Evolutionary conservation across 1,284 basidiomycete genomes (phyloP).

Genomic region (Ustanciosporium gigantosporum): DNA sequence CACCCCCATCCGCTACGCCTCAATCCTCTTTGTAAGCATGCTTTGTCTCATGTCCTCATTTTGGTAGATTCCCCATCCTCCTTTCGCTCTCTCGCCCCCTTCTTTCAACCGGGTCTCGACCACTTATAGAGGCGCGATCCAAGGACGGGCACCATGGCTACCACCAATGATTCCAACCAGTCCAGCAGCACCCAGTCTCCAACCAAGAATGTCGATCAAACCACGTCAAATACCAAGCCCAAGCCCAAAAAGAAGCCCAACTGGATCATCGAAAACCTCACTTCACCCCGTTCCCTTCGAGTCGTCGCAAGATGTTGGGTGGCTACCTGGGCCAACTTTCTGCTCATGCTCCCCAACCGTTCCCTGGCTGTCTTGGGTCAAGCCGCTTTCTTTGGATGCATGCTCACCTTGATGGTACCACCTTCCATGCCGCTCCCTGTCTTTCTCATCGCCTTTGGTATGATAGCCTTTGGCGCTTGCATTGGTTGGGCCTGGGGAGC

Average conservation of each 20-base stretch:
- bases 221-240: too few relatives aligned
- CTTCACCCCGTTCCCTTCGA: slow-evolving; percentile 24
- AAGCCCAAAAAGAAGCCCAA: slow-evolving; percentile 14
- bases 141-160: too few relatives aligned
- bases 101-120: too few relatives aligned
- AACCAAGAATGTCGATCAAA: too few relatives aligned
- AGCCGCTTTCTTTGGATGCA: slow-evolving; percentile 54
- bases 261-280: slow-evolving; percentile 41
- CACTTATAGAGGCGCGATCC: too few relatives aligned
- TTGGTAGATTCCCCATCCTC: too few relatives aligned
- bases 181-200: too few relatives aligned
- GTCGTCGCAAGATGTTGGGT: slow-evolving; percentile 53
- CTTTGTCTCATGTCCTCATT: too few relatives aligned
- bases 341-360: slow-evolving; percentile 50
- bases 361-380: slow-evolving; percentile 51
- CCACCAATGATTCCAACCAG: too few relatives aligned
- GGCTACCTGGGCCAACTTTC: slow-evolving; percentile 47
- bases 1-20: too few relatives aligned
- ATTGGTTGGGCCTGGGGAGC: slow-evolving; percentile 76
- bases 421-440: slow-evolving; percentile 50
- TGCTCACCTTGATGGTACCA: slow-evolving; percentile 55
- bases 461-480: slow-evolving; percentile 68
- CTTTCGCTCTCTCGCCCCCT: too few relatives aligned
- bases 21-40: too few relatives aligned
- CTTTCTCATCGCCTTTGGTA: slow-evolving; percentile 63